Evolutionary conservation across 257 asterid species (phyloP), one percentile per base, ranked within the genome.

Genomic region (Hygrophila difformis): DNA sequence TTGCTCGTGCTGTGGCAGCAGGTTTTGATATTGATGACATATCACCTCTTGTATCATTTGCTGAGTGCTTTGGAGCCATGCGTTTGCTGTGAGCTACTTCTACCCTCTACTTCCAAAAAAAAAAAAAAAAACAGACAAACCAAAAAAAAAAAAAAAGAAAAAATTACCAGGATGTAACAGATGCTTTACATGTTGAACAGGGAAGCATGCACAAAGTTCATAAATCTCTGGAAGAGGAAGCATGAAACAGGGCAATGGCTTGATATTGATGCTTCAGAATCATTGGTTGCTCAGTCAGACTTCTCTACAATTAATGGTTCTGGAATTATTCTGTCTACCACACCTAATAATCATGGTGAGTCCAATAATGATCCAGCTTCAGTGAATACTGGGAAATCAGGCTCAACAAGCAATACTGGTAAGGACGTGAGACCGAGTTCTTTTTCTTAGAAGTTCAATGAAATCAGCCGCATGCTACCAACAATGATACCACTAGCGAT

Each of bases 1-100:
- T 91, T 68, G 96, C 96, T 48, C 93, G 95, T 66, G 94, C 98
- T 49, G 87, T 76, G 39, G 98, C 96, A 59, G 95, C 94, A 63
- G 91, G 98, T 61, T 91, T 82, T 72, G 84, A 76, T 51, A 67
- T 91, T 57, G 95, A 82, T 55, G 61, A 67, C 60, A 67, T 91
- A 71, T 49, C 62, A 10, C 73, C 70, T 33, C 87, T 91, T 37
- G 61, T 82, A 39, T 79, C 94, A 55, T 91, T 91, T 70, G 78
- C 96, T 19, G 80, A 80, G 55, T 75, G 87, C 69, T 86, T 91
- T 65, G 96, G 96, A 56, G 98, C 98, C 43, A 16, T 49, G 34
- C 96, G 99, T 21, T 69, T 91, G 62, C 62, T 68, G 99, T 82
- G 57, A 82, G 79, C 36, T 60, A 45, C 35, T 41, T 49, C 35